Percentiles rank a stretch among this genome's conserved stretches.
These are phyloP conservation scores for Trametes versicolor DNA, from an alignment of 1,284 basidiomycete species.

Conservation along the genomic window DNA sequence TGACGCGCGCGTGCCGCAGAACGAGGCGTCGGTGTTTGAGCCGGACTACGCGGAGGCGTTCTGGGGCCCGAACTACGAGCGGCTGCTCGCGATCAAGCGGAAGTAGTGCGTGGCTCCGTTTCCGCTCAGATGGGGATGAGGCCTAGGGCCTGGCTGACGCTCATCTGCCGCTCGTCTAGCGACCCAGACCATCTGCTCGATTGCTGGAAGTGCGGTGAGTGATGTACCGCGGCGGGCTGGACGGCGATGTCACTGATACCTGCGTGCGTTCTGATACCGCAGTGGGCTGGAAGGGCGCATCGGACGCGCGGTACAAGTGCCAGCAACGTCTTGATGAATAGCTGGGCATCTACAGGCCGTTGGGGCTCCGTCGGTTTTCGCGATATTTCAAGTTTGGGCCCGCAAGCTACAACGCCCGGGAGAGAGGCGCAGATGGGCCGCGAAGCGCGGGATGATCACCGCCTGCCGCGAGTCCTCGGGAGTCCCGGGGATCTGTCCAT, in stretches of 20 bases:
- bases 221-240: no score
- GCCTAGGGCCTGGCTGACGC: neutral
- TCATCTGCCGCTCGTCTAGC: neutral
- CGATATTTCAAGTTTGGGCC: no score
- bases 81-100: slow-evolving; percentile 7
- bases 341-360: no score
- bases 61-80: slow-evolving; percentile 9
- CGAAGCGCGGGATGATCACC: no score
- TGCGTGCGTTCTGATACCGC: neutral
- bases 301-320: slow-evolving; percentile 2
- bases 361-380: no score
- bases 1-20: slow-evolving; percentile 1
- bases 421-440: no score
- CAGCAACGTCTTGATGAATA: neutral
- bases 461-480: no score
- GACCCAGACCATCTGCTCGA: slow-evolving; percentile 10
- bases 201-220: slow-evolving; percentile 20
- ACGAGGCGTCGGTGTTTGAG: slow-evolving; percentile 11
- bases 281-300: slow-evolving; percentile 16
- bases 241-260: no score
- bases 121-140: no score
- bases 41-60: slow-evolving; percentile 9
- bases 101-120: slow-evolving; percentile 3
- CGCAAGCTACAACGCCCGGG: no score
- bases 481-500: no score